These are phyloP conservation scores for Acer saccharum DNA, from an alignment of 345 rosid species.

Conservation along the genomic window DNA sequence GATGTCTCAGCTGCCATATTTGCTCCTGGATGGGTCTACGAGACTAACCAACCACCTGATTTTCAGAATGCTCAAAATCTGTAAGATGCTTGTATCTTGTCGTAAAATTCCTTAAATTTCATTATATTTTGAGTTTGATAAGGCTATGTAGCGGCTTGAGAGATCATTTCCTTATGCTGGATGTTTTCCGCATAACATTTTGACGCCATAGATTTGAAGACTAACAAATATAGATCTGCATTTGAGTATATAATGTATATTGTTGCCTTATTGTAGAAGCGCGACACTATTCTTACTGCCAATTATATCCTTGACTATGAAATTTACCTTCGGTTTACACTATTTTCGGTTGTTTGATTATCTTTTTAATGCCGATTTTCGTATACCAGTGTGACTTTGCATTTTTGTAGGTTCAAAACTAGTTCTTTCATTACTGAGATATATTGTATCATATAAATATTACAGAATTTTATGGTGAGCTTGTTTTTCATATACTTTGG, in stretches of 20 bases:
- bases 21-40: constrained; percentile 94
- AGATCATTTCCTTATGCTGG: background rate
- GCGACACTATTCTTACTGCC: too few relatives aligned
- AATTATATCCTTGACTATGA: background rate
- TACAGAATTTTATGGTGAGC: background rate
- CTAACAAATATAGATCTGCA: background rate
- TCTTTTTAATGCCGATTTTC: background rate
- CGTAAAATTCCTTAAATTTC: background rate
- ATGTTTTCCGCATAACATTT: background rate
- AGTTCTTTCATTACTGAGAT: background rate
- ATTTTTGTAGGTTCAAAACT: background rate
- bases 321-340: background rate
- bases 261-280: too few relatives aligned
- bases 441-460: background rate
- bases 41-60: constrained; percentile 77
- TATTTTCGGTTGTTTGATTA: constrained; percentile 4
- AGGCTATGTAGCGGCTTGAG: background rate
- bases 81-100: constrained; percentile 37
- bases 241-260: background rate
- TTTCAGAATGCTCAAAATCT: constrained; percentile 78
- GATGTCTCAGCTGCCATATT: constrained; percentile 82
- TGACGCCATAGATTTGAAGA: background rate
- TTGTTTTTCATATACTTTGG: background rate
- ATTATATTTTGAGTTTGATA: background rate
- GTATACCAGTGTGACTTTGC: background rate